Evolutionary conservation across 2,329 filamentous ascomycete species (phyloP), one percentile per base, ranked within the genome.

Genomic region (Cryphonectria parasitica): DNA sequence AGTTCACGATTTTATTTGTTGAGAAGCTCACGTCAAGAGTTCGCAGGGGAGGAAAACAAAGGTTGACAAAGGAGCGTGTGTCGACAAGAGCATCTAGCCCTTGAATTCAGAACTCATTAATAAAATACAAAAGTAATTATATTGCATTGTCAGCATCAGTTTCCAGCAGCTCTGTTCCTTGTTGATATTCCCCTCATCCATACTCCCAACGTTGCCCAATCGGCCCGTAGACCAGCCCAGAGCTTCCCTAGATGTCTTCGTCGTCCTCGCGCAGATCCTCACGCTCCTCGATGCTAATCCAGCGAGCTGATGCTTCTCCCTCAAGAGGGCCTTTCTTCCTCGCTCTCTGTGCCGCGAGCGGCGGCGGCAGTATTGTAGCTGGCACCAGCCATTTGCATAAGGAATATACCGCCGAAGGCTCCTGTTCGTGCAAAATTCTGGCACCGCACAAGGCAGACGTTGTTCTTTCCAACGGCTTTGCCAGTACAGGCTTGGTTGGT

Each of bases 401-500:
- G 79, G 11, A 82, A 75, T 58, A 82, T 77, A 52, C 81, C 81
- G 68, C 89, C 89, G 75, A 91, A 91, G 41, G 89, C 89, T 19
- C 89, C 88, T 52, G 88, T 88, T 68, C 83, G 80, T 45, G 88
- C 88, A 0, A 81, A 83, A 79, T 91, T 91, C 81, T 88, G 80
- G 80, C 88, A 90, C 36, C 87, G 84, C 65, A 91, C 87, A 74
- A 91, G 85, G 80, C 89, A 91, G 74, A 90, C 83, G 74, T 88
- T 88, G 49, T 82, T 77, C 79, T 88, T 83, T 54, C 88, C 89
- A 17, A 87, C 88, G 6, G 88, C 86, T 45, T 83, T 87, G 63
- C 89, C 89, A 19, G 86, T 89, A 80, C 89, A 91, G 62, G 80
- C 76, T 80, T 87, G 85, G 72, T 81, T 79, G 54, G 83, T 84